A percentile compares a stretch with the other conserved stretches of the same genome.
These are phyloP conservation scores for Trametes cingulata DNA, from an alignment of 768 basidiomycete species.

Conservation along the genomic window DNA sequence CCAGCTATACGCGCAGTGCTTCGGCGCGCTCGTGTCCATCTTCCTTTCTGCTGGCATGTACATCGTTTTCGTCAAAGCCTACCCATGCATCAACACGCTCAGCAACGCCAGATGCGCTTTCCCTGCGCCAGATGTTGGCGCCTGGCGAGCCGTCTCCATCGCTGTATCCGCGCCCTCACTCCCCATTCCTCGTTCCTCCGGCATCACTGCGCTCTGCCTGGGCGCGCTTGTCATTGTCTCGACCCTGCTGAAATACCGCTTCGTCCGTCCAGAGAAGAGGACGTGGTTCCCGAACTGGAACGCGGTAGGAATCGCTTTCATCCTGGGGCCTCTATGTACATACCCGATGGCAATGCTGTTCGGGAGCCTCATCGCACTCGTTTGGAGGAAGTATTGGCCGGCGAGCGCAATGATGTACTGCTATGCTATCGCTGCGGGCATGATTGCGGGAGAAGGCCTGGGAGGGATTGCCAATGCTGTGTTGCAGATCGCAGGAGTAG, in stretches of 20 bases:
- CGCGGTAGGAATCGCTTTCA: constrained; percentile 18
- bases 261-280: constrained; percentile 9
- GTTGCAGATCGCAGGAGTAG: constrained; percentile 32
- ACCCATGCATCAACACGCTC: constrained; percentile 28
- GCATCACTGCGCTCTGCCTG: constrained; percentile 15
- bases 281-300: constrained; percentile 26
- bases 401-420: constrained; percentile 28
- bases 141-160: constrained; percentile 25
- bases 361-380: constrained; percentile 19
- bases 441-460: constrained; percentile 43
- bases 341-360: constrained; percentile 28
- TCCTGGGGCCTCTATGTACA: constrained; percentile 23
- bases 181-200: no score
- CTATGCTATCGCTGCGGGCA: constrained; percentile 41
- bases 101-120: constrained; percentile 23
- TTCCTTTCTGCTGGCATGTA: constrained; percentile 29
- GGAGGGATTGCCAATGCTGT: constrained; percentile 38
- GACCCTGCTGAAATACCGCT: constrained; percentile 22
- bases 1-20: constrained; percentile 29
- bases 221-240: constrained; percentile 16
- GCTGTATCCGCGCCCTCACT: constrained; percentile 2
- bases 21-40: constrained; percentile 30
- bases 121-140: constrained; percentile 26
- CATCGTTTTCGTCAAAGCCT: constrained; percentile 25
- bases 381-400: constrained; percentile 19